Evolutionary conservation across 306 rosid genomes (phyloP), one percentile per base, ranked within the genome.

Genomic region (Gastrolobium villosum): DNA sequence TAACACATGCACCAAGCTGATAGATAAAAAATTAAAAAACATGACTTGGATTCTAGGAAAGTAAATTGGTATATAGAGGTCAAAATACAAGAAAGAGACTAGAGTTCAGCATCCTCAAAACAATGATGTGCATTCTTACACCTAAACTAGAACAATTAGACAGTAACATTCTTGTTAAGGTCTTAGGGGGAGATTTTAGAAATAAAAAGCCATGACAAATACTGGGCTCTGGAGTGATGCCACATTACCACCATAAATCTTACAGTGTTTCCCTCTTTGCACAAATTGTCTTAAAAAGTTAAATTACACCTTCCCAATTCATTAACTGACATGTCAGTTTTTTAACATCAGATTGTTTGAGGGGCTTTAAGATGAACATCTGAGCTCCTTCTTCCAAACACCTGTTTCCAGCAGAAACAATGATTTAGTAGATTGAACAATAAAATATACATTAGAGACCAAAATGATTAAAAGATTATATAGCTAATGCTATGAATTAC

Each of bases 331-430:
- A 88, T 83, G 91, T 89, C 81, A 94, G 48, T 57, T 86, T 86
- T 62, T 87, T 87, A 30, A 94, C 87, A 79, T 94, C 98, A 6
- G 97, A 85, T 84, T 90, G 97, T 65, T 88, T 92, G 76, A 94
- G 84, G 5, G 98, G 97, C 87, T 94, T 94, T 63, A 84, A 55
- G 64, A 94, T 89, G 92, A 92, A 94, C 96, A 92, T 94, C 71
- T 94, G 90, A 79, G 98, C 98, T 81, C 98, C 98, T 80, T 92
- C 97, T 82, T 89, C 94, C 61, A 94, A 72, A 84, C 98, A 94
- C 93, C 97, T 90, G 84, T 35, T 54, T 61, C 68, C 31, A 59
- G 5, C 30, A 39, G 32, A 57, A 9, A 9, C 56, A 36, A 63
- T 30, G 39, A 54, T 70, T 28, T 10, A 39, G 26, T 65, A 49